These are phyloP conservation scores for Quercus phellos DNA, from an alignment of 331 rosid genomes.

Conservation along the genomic window DNA sequence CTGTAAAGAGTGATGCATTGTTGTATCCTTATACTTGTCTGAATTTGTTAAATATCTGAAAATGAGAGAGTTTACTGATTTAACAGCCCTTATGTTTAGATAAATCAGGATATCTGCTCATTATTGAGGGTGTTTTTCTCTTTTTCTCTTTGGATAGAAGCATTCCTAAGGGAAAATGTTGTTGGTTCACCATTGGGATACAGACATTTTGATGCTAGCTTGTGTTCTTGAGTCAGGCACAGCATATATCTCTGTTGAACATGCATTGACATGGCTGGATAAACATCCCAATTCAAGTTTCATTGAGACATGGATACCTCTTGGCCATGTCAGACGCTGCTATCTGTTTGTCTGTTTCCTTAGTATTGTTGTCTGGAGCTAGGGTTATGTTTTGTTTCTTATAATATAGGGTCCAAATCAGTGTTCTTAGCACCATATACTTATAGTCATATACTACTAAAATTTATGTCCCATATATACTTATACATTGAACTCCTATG, in stretches of 20 bases:
- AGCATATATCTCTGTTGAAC: neutral
- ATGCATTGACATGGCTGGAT: neutral
- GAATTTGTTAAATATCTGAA: neutral
- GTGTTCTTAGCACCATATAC: neutral
- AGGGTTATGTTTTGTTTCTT: neutral
- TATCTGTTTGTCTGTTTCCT: neutral
- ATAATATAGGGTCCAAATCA: neutral
- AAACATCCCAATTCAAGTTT: neutral
- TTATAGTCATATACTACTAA: neutral
- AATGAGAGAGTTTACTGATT: neutral
- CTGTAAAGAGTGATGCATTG: neutral
- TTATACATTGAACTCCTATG: neutral
- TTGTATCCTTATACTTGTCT: neutral
- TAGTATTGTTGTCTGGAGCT: neutral
- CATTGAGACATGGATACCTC: neutral
- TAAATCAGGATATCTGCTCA: neutral
- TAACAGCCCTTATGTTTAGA: neutral
- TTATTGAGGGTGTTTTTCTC: neutral
- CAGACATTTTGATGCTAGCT: neutral
- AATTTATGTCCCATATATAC: neutral
- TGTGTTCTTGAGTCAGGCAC: neutral
- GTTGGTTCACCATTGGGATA: neutral
- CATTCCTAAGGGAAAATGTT: neutral
- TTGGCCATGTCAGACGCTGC: neutral
- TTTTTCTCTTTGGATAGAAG: neutral